Evolutionary conservation across 2,329 filamentous ascomycete genomes (phyloP).

Genomic region (Sordariomycetes sp.): DNA sequence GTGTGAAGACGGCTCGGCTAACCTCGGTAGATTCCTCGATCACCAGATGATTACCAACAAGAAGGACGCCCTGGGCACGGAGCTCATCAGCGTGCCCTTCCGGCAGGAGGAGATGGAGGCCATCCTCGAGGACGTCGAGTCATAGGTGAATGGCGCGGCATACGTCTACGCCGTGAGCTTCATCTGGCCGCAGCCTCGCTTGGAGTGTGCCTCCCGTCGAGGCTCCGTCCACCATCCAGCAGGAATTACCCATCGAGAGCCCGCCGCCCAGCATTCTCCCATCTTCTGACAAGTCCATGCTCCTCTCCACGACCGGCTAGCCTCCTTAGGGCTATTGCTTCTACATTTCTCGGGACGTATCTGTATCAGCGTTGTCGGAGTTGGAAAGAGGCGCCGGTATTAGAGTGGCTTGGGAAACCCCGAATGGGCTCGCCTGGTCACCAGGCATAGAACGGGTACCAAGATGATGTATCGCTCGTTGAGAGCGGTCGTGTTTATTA

Average conservation of each 20-base stretch:
- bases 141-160: background rate
- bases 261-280: too few relatives aligned
- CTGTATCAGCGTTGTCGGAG: too few relatives aligned
- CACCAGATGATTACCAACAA: conserved; percentile 93
- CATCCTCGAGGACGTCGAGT: conserved; percentile 61
- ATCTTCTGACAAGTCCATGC: too few relatives aligned
- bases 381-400: too few relatives aligned
- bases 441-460: background rate
- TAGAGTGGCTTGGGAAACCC: background rate
- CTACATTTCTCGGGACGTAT: too few relatives aligned
- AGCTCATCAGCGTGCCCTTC: conserved; percentile 78
- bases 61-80: conserved; percentile 76
- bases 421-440: background rate
- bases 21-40: conserved; percentile 66
- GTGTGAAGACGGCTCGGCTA: conserved; percentile 10
- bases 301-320: too few relatives aligned
- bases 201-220: too few relatives aligned
- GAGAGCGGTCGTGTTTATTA: background rate
- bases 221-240: too few relatives aligned
- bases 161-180: background rate
- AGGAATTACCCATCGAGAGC: too few relatives aligned
- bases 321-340: too few relatives aligned
- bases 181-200: background rate
- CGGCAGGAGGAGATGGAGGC: conserved; percentile 79
- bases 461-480: background rate